Evolutionary conservation across 1,284 basidiomycete genomes (phyloP).

Genomic region (Leccinum insigne): DNA sequence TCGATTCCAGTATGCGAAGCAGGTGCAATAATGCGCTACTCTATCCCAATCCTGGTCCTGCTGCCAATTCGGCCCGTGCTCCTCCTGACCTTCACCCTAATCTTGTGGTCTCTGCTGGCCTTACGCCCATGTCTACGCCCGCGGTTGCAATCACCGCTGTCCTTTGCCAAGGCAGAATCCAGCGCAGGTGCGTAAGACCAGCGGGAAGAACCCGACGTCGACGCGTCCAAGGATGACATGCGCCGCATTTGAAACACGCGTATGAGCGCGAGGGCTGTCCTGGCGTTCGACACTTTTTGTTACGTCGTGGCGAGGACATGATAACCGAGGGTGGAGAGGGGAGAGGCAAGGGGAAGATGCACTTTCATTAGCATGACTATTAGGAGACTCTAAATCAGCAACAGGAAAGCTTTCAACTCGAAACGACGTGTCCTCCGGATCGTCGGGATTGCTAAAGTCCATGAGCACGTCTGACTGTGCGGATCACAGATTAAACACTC

Average conservation of each 20-base stretch:
- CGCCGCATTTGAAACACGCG: slow-evolving; percentile 22
- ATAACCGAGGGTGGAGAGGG: background rate
- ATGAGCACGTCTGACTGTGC: background rate
- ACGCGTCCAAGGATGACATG: slow-evolving; percentile 28
- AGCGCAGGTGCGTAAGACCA: slow-evolving; percentile 11
- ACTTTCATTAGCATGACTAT: slow-evolving; percentile 59
- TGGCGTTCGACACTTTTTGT: slow-evolving; percentile 26
- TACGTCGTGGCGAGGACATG: slow-evolving; percentile 27
- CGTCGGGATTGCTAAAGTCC: slow-evolving; percentile 63
- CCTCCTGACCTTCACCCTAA: slow-evolving; percentile 1
- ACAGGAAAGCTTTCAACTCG: slow-evolving; percentile 59
- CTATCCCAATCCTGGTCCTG: slow-evolving; percentile 2
- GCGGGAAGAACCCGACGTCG: slow-evolving; percentile 26
- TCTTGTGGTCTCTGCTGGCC: background rate
- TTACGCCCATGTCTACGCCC: slow-evolving; percentile 2
- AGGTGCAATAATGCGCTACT: slow-evolving; percentile 3
- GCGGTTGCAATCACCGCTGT: background rate
- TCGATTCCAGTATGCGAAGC: slow-evolving; percentile 19
- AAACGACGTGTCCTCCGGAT: slow-evolving; percentile 59
- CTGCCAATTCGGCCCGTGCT: background rate
- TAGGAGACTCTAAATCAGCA: slow-evolving; percentile 72
- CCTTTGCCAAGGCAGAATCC: background rate
- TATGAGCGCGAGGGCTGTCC: slow-evolving; percentile 25
- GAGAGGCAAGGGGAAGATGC: slow-evolving; percentile 5
- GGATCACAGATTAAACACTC: slow-evolving; percentile 29